Percentiles rank a stretch among this genome's conserved stretches.
Evolutionary conservation across 129 eudicot species (phyloP).

Genomic region (Chrysanthemum lavandulifolium): DNA sequence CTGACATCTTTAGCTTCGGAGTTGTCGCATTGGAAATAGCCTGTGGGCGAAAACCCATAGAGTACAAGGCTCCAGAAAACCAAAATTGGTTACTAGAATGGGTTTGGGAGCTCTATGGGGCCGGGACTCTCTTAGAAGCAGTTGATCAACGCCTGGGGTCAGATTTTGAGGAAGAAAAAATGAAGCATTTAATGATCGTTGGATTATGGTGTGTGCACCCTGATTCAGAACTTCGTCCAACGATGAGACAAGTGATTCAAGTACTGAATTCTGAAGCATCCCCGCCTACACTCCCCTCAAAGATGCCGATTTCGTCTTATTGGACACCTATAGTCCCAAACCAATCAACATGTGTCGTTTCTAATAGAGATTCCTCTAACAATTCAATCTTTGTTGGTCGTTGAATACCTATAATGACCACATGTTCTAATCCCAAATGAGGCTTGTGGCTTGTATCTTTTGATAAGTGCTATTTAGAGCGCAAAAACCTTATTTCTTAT

Average conservation of each 20-base stretch:
- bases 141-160: slow-evolving; percentile 31
- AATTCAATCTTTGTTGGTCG: slow-evolving; percentile 3
- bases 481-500: not conserved
- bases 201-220: slow-evolving; percentile 68
- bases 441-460: not conserved
- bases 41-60: slow-evolving; percentile 41
- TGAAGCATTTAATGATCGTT: slow-evolving; percentile 38
- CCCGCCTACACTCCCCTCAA: slow-evolving; percentile 36
- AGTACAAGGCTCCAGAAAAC: slow-evolving; percentile 15
- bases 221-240: slow-evolving; percentile 32
- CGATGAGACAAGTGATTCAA: slow-evolving; percentile 41
- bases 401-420: not conserved
- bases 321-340: not conserved
- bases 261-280: slow-evolving; percentile 36
- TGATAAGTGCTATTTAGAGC: not conserved
- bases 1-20: slow-evolving; percentile 54
- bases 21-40: slow-evolving; percentile 47
- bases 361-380: slow-evolving; percentile 3
- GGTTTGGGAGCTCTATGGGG: slow-evolving; percentile 51
- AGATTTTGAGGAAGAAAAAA: slow-evolving; percentile 28
- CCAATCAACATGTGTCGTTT: not conserved
- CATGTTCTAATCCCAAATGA: not conserved
- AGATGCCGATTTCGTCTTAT: slow-evolving; percentile 34
- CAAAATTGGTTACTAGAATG: slow-evolving; percentile 27
- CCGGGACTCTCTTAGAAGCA: slow-evolving; percentile 37